Percentiles rank a stretch among this genome's conserved stretches.
phyloP scores from a whole-genome alignment of 1,139 yeast genomes.

The Blastobotrys niveus region DNA sequence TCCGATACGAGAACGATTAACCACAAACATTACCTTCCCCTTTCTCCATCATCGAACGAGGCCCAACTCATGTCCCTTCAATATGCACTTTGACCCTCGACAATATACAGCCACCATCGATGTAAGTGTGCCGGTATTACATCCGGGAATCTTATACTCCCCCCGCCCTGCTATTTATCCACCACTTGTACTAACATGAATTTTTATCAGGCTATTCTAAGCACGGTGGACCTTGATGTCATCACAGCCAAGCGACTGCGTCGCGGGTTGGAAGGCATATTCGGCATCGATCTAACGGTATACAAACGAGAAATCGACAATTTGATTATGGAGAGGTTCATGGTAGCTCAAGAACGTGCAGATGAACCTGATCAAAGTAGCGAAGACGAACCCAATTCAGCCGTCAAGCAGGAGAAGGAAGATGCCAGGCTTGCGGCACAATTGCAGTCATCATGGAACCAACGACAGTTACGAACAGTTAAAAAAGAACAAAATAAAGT shows the following conservation, averaged over 20 bases:
- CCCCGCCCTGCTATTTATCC: not conserved
- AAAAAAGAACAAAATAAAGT: not conserved
- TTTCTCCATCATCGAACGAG: too few relatives aligned
- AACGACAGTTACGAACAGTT: conserved; percentile 17
- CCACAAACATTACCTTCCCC: too few relatives aligned
- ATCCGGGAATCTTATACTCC: not conserved
- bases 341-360: conserved; percentile 38
- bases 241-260: conserved; percentile 70
- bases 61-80: too few relatives aligned
- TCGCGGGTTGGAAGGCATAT: conserved; percentile 62
- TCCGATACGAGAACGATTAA: too few relatives aligned
- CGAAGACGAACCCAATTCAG: not conserved
- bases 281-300: conserved; percentile 49
- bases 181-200: too few relatives aligned
- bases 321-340: conserved; percentile 55
- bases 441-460: conserved; percentile 37
- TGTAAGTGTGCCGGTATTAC: conserved; percentile 39
- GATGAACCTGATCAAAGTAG: conserved; percentile 24
- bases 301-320: conserved; percentile 54
- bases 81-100: conserved; percentile 17
- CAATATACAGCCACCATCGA: conserved; percentile 63
- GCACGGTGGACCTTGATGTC: conserved; percentile 66
- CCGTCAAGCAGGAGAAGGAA: conserved; percentile 23
- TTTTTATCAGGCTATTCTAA: conserved; percentile 67
- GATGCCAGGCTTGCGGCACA: conserved; percentile 46